Conservation (phyloP, 257 asterid genomes). For the Knoxia roxburghii region DNA sequence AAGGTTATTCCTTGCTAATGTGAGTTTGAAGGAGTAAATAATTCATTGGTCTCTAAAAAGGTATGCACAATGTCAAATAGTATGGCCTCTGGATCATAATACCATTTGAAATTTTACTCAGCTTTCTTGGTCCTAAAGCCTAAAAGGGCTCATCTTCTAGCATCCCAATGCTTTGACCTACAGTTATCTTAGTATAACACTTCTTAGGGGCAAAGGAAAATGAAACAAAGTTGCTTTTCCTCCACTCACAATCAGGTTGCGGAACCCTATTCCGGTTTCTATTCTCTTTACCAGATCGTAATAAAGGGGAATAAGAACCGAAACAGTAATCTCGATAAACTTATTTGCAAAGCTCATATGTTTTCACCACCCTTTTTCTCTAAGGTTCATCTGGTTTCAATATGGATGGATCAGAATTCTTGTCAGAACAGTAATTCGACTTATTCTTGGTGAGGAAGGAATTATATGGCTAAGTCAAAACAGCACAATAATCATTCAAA, state of each 20-base stretch:
- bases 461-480: background rate
- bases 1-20: conserved; percentile 2
- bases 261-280: no score
- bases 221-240: background rate
- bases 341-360: no score
- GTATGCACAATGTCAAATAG: conserved; percentile 30
- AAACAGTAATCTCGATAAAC: no score
- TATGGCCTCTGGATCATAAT: conserved; percentile 29
- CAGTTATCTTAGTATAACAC: conserved; percentile 5
- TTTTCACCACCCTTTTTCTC: no score
- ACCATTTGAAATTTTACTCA: conserved; percentile 24
- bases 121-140: conserved; percentile 19
- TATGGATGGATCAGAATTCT: no score
- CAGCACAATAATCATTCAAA: no score
- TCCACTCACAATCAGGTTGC: background rate
- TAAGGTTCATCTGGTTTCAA: no score
- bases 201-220: conserved; percentile 8
- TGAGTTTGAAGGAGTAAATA: conserved; percentile 9
- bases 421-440: no score
- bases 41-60: conserved; percentile 25
- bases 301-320: no score
- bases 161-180: conserved; percentile 33
- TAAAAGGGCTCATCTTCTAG: conserved; percentile 18
- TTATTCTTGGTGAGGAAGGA: no score
- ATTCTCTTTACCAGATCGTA: no score